A percentile compares a stretch with the other conserved stretches of the same genome.
Evolutionary conservation across 208 protist genomes (phyloP).

Genomic region (Trichomonas vaginalis): DNA sequence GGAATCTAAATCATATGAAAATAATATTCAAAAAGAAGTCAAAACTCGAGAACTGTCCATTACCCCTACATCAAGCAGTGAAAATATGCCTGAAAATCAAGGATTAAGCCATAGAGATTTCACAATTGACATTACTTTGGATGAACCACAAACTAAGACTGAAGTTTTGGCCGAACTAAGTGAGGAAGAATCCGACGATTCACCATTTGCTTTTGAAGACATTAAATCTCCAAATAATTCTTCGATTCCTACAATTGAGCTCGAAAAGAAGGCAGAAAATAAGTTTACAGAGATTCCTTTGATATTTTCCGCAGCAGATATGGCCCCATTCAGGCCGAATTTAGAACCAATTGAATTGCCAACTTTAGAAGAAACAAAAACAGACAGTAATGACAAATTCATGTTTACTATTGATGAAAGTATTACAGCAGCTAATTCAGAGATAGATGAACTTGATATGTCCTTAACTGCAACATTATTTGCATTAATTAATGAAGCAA

Average conservation of each 20-base stretch:
- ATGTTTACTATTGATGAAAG: background rate
- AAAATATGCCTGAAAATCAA: too few relatives aligned
- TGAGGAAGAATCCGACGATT: background rate
- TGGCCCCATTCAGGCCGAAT: too few relatives aligned
- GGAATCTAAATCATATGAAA: too few relatives aligned
- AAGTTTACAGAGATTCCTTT: too few relatives aligned
- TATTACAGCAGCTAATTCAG: background rate
- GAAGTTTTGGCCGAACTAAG: background rate
- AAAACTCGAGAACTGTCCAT: too few relatives aligned
- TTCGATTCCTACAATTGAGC: too few relatives aligned
- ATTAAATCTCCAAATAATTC: background rate
- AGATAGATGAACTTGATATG: background rate
- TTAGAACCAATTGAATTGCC: too few relatives aligned
- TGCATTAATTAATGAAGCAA: background rate
- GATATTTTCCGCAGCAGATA: too few relatives aligned
- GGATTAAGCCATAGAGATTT: background rate
- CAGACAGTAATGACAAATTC: background rate
- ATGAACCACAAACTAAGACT: background rate
- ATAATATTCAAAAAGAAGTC: too few relatives aligned
- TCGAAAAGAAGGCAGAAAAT: too few relatives aligned
- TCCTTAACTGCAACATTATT: background rate
- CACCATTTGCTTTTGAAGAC: background rate
- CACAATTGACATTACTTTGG: background rate
- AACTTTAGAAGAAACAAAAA: background rate
- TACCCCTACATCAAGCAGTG: too few relatives aligned